A percentile compares a stretch with the other conserved stretches of the same genome.
Evolutionary conservation across 371 early-diverging fungal species (phyloP).

Genomic region (Modicella reniformis): DNA sequence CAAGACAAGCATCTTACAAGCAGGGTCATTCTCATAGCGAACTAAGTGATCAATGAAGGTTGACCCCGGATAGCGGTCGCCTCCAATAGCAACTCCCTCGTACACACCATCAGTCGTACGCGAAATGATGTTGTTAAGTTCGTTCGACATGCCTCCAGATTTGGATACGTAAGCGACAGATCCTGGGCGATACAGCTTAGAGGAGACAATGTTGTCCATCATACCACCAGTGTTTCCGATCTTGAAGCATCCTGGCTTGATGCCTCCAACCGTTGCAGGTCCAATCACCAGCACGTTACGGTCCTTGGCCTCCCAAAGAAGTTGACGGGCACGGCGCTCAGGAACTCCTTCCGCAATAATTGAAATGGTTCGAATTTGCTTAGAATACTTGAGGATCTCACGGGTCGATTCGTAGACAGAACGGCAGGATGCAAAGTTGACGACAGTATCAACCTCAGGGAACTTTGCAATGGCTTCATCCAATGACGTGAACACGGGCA

Average conservation of each 20-base stretch:
- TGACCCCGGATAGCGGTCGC: constrained; percentile 98
- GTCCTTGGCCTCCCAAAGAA: constrained; percentile 85
- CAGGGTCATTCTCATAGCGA: constrained; percentile 92
- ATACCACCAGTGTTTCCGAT: constrained; percentile 99
- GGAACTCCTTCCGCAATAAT: constrained; percentile 99
- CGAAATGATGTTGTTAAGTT: constrained; percentile 97
- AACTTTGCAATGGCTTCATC: constrained; percentile 85
- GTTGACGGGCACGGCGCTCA: constrained; percentile 92
- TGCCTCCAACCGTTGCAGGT: constrained; percentile 98
- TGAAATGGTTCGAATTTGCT: constrained; percentile 91
- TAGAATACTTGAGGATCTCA: constrained; percentile 80
- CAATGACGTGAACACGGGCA: constrained; percentile 91
- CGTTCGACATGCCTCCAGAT: constrained; percentile 99
- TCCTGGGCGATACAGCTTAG: constrained; percentile 95
- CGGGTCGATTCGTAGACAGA: constrained; percentile 91
- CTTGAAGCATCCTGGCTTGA: constrained; percentile 99
- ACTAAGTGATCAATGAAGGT: constrained; percentile 97
- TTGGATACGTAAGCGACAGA: constrained; percentile 97
- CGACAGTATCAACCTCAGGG: constrained; percentile 93
- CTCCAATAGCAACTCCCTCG: constrained; percentile 98
- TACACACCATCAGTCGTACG: constrained; percentile 96
- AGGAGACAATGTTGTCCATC: constrained; percentile 98
- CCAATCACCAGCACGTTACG: constrained; percentile 92
- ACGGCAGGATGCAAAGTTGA: constrained; percentile 98
- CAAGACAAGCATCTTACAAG: constrained; percentile 92